Evolutionary conservation across 2,329 filamentous ascomycete species (phyloP).

Genomic region (Trichoderma harzianum): DNA sequence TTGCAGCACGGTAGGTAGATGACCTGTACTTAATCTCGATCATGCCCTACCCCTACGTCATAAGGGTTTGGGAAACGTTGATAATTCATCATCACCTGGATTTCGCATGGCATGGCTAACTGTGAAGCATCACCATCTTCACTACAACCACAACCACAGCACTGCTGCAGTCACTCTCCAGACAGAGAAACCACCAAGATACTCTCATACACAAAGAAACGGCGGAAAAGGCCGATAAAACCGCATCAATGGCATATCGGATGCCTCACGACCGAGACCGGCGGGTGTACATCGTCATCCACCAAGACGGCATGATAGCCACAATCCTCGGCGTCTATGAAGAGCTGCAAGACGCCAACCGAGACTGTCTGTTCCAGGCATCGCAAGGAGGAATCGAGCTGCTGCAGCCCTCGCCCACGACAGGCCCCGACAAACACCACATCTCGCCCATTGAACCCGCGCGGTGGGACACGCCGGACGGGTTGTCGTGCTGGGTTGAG

Average conservation of each 20-base stretch:
- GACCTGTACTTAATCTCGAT: not conserved
- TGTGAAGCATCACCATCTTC: not conserved
- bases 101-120: not conserved
- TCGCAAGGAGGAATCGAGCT: constrained; percentile 27
- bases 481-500: constrained; percentile 38
- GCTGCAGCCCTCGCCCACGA: constrained; percentile 18
- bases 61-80: not conserved
- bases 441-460: constrained; percentile 29
- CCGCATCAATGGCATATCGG: not conserved
- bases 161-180: not conserved
- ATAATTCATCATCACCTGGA: not conserved
- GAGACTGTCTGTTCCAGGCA: constrained; percentile 31
- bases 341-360: constrained; percentile 36
- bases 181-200: not conserved
- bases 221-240: not conserved
- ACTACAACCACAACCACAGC: not conserved
- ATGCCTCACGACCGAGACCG: constrained; percentile 17
- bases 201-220: too few relatives aligned
- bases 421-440: constrained; percentile 17
- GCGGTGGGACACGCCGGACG: constrained; percentile 36
- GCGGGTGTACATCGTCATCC: constrained; percentile 33
- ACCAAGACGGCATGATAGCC: constrained; percentile 28
- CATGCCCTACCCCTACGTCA: constrained; percentile 5
- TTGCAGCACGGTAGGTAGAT: not conserved
- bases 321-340: constrained; percentile 33